Evolutionary conservation across 1,284 basidiomycete species (phyloP).

Genomic region (Naganishia liquefaciens): DNA sequence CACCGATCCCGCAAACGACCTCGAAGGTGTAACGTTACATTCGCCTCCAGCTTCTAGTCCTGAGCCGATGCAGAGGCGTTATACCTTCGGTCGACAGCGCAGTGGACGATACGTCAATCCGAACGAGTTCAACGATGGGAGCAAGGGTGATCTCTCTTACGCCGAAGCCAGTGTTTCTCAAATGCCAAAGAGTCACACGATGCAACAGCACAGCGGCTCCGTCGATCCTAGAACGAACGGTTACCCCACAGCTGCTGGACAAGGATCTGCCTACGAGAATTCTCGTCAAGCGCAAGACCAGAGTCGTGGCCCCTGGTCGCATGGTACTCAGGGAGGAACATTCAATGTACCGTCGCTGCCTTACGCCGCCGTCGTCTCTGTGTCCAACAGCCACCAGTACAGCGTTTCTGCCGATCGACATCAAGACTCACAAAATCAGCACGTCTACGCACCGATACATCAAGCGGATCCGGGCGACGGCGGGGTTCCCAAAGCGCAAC

Average conservation of each 20-base stretch:
- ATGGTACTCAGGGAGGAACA: neutral
- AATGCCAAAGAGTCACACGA: neutral
- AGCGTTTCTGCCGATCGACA: neutral
- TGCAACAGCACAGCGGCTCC: slow-evolving; percentile 16
- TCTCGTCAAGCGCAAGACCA: slow-evolving; percentile 3
- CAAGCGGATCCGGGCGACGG: neutral
- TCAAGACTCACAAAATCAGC: neutral
- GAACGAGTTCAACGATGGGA: neutral
- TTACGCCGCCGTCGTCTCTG: neutral
- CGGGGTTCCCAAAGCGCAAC: neutral
- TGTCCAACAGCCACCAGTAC: slow-evolving; percentile 2
- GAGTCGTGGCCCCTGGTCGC: neutral
- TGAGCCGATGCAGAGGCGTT: slow-evolving; percentile 7
- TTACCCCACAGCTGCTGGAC: slow-evolving; percentile 1
- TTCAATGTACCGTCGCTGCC: slow-evolving; percentile 15
- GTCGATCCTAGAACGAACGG: neutral
- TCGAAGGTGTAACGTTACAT: slow-evolving; percentile 31
- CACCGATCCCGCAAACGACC: slow-evolving; percentile 48
- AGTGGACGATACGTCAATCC: neutral
- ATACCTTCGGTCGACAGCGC: slow-evolving; percentile 12
- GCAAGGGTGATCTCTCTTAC: slow-evolving; percentile 2
- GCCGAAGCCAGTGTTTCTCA: slow-evolving; percentile 18
- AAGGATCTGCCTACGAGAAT: neutral
- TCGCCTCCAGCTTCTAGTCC: slow-evolving; percentile 20
- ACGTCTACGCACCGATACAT: slow-evolving; percentile 7